phyloP scores from a whole-genome alignment of 2,329 filamentous ascomycete genomes.

The Fusarium vanettenii region DNA sequence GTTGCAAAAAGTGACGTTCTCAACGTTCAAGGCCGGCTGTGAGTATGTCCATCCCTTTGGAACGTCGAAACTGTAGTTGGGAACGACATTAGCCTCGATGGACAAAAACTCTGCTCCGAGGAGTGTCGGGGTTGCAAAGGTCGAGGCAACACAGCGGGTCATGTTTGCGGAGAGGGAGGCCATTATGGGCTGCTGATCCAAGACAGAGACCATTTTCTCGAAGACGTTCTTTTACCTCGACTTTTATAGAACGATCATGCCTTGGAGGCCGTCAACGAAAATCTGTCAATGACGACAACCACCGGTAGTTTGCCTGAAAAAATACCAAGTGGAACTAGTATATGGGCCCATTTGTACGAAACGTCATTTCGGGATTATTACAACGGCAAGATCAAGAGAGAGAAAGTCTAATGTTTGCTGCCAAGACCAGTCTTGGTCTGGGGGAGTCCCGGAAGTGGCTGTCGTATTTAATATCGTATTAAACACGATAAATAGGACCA shows the following conservation, averaged over 20 bases:
- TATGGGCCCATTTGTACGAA: neutral
- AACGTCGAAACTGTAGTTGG: slow-evolving; percentile 19
- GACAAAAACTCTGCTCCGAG: neutral
- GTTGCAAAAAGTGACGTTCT: slow-evolving; percentile 7
- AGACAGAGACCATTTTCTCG: neutral
- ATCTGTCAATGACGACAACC: neutral
- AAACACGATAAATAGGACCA: neutral
- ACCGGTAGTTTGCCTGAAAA: neutral
- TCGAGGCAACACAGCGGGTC: neutral
- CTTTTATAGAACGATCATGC: neutral
- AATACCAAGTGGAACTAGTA: neutral
- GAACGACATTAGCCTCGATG: slow-evolving; percentile 14
- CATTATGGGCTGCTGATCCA: neutral
- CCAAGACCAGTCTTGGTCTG: neutral
- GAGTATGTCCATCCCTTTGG: slow-evolving; percentile 22
- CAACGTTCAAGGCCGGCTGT: slow-evolving; percentile 11
- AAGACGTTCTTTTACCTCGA: neutral
- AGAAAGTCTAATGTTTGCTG: neutral
- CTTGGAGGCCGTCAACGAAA: neutral
- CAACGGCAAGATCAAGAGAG: neutral
- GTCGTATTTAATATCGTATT: neutral
- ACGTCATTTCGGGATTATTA: neutral
- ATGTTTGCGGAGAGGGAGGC: neutral
- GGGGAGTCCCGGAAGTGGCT: neutral
- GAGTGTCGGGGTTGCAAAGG: neutral